These are phyloP conservation scores for Penicillium simplicissimum DNA, from an alignment of 495 filamentous ascomycete genomes.

Conservation along the genomic window DNA sequence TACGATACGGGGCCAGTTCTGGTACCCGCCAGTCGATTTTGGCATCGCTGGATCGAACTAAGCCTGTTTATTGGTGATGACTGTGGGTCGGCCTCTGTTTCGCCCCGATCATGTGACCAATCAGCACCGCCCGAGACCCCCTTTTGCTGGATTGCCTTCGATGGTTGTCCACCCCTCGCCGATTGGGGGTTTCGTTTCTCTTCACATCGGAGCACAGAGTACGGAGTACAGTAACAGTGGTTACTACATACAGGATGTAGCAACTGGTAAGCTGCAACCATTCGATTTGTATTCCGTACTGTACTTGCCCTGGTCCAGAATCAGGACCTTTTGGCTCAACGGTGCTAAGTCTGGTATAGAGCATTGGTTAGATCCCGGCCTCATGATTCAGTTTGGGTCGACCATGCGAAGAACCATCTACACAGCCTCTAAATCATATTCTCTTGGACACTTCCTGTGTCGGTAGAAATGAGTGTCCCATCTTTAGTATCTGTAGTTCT, in stretches of 20 bases:
- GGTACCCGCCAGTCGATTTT: conserved; percentile 5
- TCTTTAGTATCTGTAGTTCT: neutral
- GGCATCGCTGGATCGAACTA: neutral
- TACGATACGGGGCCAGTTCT: neutral
- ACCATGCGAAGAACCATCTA: neutral
- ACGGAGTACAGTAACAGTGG: no score
- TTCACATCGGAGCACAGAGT: neutral
- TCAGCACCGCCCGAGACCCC: neutral
- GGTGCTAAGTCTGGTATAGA: neutral
- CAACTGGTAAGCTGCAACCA: no score
- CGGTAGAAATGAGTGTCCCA: neutral
- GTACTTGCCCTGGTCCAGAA: neutral
- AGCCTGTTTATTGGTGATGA: neutral
- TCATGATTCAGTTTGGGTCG: conserved; percentile 3
- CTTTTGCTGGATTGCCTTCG: conserved; percentile 5
- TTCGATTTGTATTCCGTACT: no score
- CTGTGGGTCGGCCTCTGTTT: neutral
- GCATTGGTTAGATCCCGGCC: neutral
- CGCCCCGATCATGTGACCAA: neutral
- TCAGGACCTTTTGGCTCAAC: neutral
- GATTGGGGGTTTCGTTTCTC: neutral
- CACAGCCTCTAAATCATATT: neutral
- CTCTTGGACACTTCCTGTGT: no score
- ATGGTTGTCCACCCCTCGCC: neutral
- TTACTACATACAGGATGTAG: no score